Conservation (phyloP, 2,329 filamentous ascomycete species). For the Epichloe elymi region DNA sequence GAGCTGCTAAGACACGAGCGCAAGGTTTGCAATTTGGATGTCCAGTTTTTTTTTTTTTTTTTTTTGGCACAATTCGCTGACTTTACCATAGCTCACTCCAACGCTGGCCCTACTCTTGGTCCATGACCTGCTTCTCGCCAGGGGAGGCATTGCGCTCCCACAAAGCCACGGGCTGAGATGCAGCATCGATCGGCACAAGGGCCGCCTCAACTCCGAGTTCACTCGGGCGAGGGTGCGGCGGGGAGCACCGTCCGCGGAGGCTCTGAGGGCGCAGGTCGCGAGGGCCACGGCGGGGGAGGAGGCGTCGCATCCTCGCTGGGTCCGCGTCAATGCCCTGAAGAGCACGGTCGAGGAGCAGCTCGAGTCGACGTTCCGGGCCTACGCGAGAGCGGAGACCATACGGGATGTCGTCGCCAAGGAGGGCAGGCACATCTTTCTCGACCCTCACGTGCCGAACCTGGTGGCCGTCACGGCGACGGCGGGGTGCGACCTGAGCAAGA, state of each 20-base stretch:
- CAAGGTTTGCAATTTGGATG: conserved; percentile 47
- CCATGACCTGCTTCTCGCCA: conserved; percentile 75
- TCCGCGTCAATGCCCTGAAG: conserved; percentile 71
- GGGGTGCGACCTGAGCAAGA: conserved; percentile 57
- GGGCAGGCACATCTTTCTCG: conserved; percentile 51
- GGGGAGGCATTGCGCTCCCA: conserved; percentile 70
- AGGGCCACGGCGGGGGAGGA: conserved; percentile 34
- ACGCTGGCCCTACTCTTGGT: conserved; percentile 66
- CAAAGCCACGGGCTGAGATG: conserved; percentile 64
- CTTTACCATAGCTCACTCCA: conserved; percentile 56
- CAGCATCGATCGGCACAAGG: conserved; percentile 68
- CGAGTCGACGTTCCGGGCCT: conserved; percentile 57
- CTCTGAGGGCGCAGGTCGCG: conserved; percentile 47
- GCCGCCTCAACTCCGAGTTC: conserved; percentile 67
- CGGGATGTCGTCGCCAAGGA: conserved; percentile 35
- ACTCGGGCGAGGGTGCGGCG: conserved; percentile 64
- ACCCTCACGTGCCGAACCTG: conserved; percentile 70
- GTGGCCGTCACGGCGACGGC: conserved; percentile 66
- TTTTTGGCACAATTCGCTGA: not conserved
- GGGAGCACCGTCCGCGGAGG: conserved; percentile 54
- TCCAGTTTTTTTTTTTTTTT: not conserved
- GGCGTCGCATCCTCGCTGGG: conserved; percentile 70
- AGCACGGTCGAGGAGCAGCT: conserved; percentile 60
- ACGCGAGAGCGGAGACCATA: conserved; percentile 42
- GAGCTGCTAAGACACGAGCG: conserved; percentile 66